Percentiles rank a stretch among this genome's conserved stretches.
phyloP scores from a whole-genome alignment of 768 basidiomycete species.

The Tylopilus balloui region DNA sequence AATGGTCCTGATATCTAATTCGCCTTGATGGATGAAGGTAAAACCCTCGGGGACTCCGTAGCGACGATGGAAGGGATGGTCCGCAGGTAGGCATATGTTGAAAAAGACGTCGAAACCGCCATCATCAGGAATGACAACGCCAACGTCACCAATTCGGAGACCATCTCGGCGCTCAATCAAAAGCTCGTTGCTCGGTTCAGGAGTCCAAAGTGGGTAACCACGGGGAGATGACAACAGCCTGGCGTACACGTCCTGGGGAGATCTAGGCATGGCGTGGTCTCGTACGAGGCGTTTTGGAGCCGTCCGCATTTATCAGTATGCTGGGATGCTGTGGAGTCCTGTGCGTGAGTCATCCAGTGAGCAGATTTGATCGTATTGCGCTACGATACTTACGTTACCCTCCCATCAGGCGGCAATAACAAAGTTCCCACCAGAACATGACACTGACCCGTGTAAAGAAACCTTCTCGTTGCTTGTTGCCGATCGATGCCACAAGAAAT shows the following conservation, averaged over 20 bases:
- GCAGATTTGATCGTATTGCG: too few species aligned
- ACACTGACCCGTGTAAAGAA: too few species aligned
- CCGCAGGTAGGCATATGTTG: conserved; percentile 32
- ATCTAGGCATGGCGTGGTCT: background rate
- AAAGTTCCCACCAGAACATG: too few species aligned
- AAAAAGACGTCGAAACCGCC: conserved; percentile 36
- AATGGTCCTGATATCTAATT: conserved; percentile 3
- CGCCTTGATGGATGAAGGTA: conserved; percentile 12
- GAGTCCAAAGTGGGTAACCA: background rate
- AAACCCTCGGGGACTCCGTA: conserved; percentile 27
- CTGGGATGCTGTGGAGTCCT: background rate
- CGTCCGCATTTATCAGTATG: background rate
- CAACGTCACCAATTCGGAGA: conserved; percentile 35
- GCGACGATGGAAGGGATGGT: conserved; percentile 20
- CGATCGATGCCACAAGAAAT: too few species aligned
- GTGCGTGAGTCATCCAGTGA: too few species aligned
- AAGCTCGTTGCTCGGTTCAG: conserved; percentile 2
- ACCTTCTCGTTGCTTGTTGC: too few species aligned
- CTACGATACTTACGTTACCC: too few species aligned
- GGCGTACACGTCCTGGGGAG: background rate
- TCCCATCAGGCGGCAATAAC: too few species aligned
- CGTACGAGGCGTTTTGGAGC: background rate
- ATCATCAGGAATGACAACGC: conserved; percentile 14
- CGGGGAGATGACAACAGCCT: background rate
- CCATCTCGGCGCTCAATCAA: conserved; percentile 23